phyloP scores from a whole-genome alignment of 306 rosid genomes.

The Ceratonia siliqua region DNA sequence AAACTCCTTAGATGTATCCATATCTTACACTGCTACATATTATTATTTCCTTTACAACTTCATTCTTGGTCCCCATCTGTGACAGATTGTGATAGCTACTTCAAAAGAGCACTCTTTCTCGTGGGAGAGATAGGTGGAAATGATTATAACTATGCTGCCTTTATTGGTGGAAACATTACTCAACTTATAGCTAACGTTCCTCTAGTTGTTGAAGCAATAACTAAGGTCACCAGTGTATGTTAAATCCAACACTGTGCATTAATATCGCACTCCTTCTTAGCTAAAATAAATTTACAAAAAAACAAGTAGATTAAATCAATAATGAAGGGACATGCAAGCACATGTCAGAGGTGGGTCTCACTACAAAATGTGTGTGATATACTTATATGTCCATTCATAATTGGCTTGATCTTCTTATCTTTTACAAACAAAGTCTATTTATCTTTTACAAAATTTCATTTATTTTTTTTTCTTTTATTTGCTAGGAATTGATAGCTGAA shows the following conservation, averaged over 20 bases:
- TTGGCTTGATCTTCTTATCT: too few species aligned
- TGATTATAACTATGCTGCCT: slow-evolving; percentile 61
- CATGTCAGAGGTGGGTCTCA: not conserved
- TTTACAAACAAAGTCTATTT: too few species aligned
- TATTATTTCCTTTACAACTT: not conserved
- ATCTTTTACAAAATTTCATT: too few species aligned
- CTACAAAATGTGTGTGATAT: too few species aligned
- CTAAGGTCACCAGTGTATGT: slow-evolving; percentile 49
- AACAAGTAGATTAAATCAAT: too few species aligned
- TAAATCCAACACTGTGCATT: not conserved
- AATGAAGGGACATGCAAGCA: too few species aligned
- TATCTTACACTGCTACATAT: not conserved
- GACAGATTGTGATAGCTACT: slow-evolving; percentile 61
- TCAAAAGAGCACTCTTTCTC: slow-evolving; percentile 58
- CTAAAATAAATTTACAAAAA: too few species aligned
- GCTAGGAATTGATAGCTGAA: slow-evolving; percentile 64
- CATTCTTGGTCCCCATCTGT: not conserved
- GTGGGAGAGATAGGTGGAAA: slow-evolving; percentile 88
- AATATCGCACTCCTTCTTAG: not conserved
- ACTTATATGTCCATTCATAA: too few species aligned
- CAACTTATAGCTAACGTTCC: slow-evolving; percentile 51
- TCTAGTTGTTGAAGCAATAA: slow-evolving; percentile 50
- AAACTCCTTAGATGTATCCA: too few species aligned
- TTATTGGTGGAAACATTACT: slow-evolving; percentile 44
- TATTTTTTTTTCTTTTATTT: not conserved